Percentiles rank a stretch among this genome's conserved stretches.
Conservation (phyloP, 352 stramenopile genomes). For the Blastocystis sp. region DNA sequence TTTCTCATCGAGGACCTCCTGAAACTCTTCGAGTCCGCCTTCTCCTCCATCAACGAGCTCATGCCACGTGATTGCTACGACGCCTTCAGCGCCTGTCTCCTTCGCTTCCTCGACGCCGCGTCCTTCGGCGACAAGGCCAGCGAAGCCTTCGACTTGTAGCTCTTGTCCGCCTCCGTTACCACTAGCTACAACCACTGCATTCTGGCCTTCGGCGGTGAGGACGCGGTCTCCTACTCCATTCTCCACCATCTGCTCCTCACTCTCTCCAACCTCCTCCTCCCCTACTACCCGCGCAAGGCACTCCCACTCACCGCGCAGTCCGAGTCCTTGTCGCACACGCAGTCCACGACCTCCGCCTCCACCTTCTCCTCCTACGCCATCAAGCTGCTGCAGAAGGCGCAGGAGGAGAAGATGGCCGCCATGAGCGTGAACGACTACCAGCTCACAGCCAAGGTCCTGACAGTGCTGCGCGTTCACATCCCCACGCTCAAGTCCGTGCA, state of each 20-base stretch:
- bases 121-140: constrained; percentile 24
- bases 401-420: neutral
- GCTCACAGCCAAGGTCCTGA: neutral
- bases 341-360: neutral
- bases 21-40: neutral
- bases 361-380: neutral
- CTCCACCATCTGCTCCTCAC: neutral
- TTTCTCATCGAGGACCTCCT: constrained; percentile 8
- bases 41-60: neutral
- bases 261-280: neutral
- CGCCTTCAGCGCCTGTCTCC: constrained; percentile 5
- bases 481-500: neutral
- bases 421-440: neutral
- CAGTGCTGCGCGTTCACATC: neutral
- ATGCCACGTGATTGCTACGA: neutral
- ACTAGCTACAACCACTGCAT: neutral
- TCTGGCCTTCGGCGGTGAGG: neutral
- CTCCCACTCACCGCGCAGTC: no score
- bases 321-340: neutral
- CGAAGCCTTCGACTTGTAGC: constrained; percentile 22
- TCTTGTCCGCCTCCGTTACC: neutral
- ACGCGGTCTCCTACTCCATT: neutral
- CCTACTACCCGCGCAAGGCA: neutral
- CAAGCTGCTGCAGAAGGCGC: neutral
- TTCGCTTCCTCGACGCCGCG: neutral